Conservation (phyloP, 371 early-diverging fungal genomes). For the Lichtheimia ornata region DNA sequence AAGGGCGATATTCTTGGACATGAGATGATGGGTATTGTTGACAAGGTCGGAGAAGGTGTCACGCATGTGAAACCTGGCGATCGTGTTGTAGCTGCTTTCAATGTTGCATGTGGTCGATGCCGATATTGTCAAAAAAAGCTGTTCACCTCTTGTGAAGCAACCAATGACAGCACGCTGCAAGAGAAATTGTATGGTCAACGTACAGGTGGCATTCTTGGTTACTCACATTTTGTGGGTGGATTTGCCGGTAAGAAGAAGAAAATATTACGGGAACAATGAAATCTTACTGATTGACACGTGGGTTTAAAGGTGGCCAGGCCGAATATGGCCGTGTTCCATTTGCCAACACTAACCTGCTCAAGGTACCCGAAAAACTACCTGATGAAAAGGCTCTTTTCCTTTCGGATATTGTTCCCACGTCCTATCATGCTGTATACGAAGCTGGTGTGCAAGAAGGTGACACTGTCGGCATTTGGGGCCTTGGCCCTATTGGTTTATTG, state of each 20-base stretch:
- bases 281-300: neutral
- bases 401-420: conserved; percentile 62
- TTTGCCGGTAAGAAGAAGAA: conserved; percentile 22
- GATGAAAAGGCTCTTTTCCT: conserved; percentile 61
- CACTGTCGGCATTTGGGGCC: conserved; percentile 58
- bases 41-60: conserved; percentile 48
- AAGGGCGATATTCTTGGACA: conserved; percentile 60
- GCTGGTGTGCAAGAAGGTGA: conserved; percentile 48
- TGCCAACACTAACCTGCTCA: conserved; percentile 60
- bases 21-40: conserved; percentile 58
- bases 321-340: conserved; percentile 61
- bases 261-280: neutral
- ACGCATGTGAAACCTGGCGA: conserved; percentile 50
- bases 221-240: conserved; percentile 49
- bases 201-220: conserved; percentile 56
- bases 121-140: conserved; percentile 45
- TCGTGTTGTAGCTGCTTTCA: conserved; percentile 55
- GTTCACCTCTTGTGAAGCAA: conserved; percentile 53
- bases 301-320: conserved; percentile 50
- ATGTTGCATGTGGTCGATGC: conserved; percentile 64
- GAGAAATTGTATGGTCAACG: conserved; percentile 60
- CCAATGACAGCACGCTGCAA: conserved; percentile 56
- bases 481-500: conserved; percentile 62
- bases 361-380: conserved; percentile 46
- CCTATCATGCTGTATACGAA: conserved; percentile 55